Evolutionary conservation across 179 eudicot genomes (phyloP).

Genomic region (Nepenthes alata): DNA sequence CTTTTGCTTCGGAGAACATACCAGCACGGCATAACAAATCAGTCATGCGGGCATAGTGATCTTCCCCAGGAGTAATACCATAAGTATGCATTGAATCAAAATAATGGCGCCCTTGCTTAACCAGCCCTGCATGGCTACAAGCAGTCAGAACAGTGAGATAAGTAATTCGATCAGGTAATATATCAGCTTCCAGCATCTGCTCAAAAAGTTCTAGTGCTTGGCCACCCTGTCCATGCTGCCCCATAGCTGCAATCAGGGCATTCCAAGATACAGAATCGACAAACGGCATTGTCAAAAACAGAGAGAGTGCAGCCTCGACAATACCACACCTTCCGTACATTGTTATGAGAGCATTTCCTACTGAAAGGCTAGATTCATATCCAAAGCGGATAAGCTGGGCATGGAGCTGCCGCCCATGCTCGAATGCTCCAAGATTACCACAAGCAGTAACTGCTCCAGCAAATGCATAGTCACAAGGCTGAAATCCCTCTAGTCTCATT

Average conservation of each 20-base stretch:
- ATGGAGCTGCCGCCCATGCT: constrained; percentile 55
- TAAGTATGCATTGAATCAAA: constrained; percentile 40
- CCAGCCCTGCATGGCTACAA: constrained; percentile 69
- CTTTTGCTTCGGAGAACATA: constrained; percentile 50
- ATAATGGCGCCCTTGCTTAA: constrained; percentile 38
- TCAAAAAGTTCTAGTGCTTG: constrained; percentile 46
- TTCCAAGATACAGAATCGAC: constrained; percentile 69
- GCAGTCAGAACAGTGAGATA: constrained; percentile 59
- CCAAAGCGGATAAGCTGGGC: constrained; percentile 42
- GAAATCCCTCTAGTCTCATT: constrained; percentile 42
- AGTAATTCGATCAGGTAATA: constrained; percentile 51
- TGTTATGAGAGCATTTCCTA: constrained; percentile 56
- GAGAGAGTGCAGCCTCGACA: constrained; percentile 29
- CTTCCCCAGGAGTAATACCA: constrained; percentile 49
- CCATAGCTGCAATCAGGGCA: constrained; percentile 64
- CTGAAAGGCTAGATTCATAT: constrained; percentile 52
- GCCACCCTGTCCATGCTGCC: constrained; percentile 56
- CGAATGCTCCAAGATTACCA: constrained; percentile 47
- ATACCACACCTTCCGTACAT: constrained; percentile 66
- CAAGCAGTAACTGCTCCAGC: constrained; percentile 63
- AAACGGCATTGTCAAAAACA: constrained; percentile 43
- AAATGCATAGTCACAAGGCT: constrained; percentile 58
- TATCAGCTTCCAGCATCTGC: constrained; percentile 41
- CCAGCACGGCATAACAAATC: constrained; percentile 66
- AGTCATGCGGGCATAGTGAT: constrained; percentile 55